Base-by-base conservation (phyloP, 805 yeast species). In the Kodamaea fukazawae region DNA sequence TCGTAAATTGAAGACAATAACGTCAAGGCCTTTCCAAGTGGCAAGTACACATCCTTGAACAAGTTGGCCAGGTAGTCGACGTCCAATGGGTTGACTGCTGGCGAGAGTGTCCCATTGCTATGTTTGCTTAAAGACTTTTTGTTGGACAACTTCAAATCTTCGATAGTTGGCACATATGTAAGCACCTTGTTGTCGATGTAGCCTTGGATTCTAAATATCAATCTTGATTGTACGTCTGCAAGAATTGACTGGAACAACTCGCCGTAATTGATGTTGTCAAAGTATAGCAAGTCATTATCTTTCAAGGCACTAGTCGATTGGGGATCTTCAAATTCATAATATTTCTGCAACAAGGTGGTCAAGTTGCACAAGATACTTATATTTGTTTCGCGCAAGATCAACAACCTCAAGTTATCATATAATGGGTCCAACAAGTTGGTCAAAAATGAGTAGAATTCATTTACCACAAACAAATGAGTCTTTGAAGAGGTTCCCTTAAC, bases 1-100 rank as follows among this genome's bases (percentile, higher is more conserved):
- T 86, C 95, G 55, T 87, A 86, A 15, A 90, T 83, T 55, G 79
- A 84, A 25, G 88, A 81, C 22, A 90, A 64, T 4, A 91, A 62
- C 1, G 82, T 74, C 31, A 89, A 63, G 0, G 95, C 81, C 40
- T 76, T 77, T 3, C 76, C 72, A 33, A 88, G 65, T 1, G 96
- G 96, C 10, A 86, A 79, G 56, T 86, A 88, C 51, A 81, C 73
- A 14, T 70, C 71, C 9, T 64, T 60, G 34, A 69, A 64, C 30
- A 64, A 48, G 40, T 70, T 69, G 4, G 59, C 70, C 5, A 56
- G 49, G 32, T 63, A 63, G 29, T 68, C 74, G 4, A 53, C 54
- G 40, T 63, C 65, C 23, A 65, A 48, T 2, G 41, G 35, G 27
- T 45, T 42, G 2, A 29, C 17, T 4, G 27, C 18, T 8, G 29